These are phyloP conservation scores for Rubroshorea leprosula DNA, from an alignment of 345 rosid genomes.

Conservation along the genomic window DNA sequence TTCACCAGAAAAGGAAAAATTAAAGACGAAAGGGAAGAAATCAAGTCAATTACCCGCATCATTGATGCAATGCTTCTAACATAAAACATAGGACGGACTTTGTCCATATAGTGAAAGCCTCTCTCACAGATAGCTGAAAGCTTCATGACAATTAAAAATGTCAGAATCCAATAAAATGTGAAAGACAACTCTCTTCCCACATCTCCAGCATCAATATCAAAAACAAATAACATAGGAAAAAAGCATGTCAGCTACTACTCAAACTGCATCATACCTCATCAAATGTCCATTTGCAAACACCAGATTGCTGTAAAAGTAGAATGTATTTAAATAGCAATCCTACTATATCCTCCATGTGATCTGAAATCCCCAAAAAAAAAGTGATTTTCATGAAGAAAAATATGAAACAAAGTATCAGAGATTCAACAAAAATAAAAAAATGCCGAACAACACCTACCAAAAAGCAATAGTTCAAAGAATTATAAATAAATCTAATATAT, in stretches of 20 bases:
- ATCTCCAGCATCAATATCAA: not conserved
- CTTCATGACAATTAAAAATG: slow-evolving; percentile 40
- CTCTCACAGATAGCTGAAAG: slow-evolving; percentile 83
- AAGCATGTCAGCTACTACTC: not conserved
- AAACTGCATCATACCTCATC: slow-evolving; percentile 59
- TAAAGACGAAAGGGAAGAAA: not conserved
- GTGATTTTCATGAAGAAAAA: not conserved
- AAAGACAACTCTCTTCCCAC: not conserved
- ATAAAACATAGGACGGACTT: slow-evolving; percentile 56
- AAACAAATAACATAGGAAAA: not conserved
- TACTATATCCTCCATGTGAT: slow-evolving; percentile 70
- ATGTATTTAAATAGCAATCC: slow-evolving; percentile 85
- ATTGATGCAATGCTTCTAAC: slow-evolving; percentile 45
- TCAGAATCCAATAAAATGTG: slow-evolving; percentile 20
- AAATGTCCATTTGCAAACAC: slow-evolving; percentile 88
- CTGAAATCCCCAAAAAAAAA: slow-evolving; percentile 31
- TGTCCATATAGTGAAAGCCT: slow-evolving; percentile 80
- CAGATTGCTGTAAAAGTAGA: slow-evolving; percentile 64
- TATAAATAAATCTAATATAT: not conserved
- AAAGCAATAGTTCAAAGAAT: not conserved
- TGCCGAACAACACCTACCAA: not conserved
- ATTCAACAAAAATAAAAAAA: not conserved
- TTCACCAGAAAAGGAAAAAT: not conserved
- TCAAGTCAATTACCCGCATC: slow-evolving; percentile 50
- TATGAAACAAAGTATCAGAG: not conserved